Evolutionary conservation across 73 alveolate species (phyloP).

Genomic region (Urostyla sp.): DNA sequence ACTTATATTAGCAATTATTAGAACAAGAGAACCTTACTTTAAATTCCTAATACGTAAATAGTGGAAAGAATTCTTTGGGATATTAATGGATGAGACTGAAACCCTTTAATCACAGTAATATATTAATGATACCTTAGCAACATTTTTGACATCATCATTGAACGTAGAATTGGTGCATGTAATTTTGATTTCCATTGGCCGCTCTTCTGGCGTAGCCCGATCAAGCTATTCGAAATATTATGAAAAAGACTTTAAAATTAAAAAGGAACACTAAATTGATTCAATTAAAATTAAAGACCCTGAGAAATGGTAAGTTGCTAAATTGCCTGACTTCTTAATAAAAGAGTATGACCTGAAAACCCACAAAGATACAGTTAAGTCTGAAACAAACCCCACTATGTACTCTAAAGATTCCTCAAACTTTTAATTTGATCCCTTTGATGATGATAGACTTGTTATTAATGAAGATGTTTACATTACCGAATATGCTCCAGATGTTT

Average conservation of each 20-base stretch:
- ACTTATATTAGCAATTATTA: slow-evolving; percentile 51
- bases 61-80: slow-evolving; percentile 36
- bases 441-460: slow-evolving; percentile 41
- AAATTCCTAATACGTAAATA: slow-evolving; percentile 39
- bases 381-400: neutral
- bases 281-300: slow-evolving; percentile 68
- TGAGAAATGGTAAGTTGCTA: slow-evolving; percentile 68
- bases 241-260: neutral
- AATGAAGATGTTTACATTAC: slow-evolving; percentile 65
- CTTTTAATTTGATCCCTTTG: neutral
- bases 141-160: slow-evolving; percentile 68
- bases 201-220: neutral
- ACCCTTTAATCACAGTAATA: slow-evolving; percentile 44
- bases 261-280: slow-evolving; percentile 13
- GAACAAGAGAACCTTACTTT: slow-evolving; percentile 68
- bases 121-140: slow-evolving; percentile 56
- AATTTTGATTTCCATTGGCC: slow-evolving; percentile 50
- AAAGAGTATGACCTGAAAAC: neutral
- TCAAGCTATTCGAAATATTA: neutral
- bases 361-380: slow-evolving; percentile 10
- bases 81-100: slow-evolving; percentile 54
- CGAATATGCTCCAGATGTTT: slow-evolving; percentile 68
- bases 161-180: slow-evolving; percentile 72
- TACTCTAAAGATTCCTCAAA: neutral
- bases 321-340: slow-evolving; percentile 47